Evolutionary conservation across 345 rosid genomes (phyloP).

Genomic region (Kandelia obovata): DNA sequence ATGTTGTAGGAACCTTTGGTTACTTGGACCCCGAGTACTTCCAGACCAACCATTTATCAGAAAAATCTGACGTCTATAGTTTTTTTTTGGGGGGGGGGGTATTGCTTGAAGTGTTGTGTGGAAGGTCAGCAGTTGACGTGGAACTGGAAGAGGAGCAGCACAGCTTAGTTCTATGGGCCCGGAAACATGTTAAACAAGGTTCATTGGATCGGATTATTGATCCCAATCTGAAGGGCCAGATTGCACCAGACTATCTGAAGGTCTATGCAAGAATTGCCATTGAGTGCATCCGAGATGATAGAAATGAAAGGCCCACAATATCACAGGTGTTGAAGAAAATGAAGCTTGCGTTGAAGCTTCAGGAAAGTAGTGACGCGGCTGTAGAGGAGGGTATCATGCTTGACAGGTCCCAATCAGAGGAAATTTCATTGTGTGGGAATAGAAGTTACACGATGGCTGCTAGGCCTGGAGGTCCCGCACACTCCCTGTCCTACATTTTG

Average conservation of each 20-base stretch:
- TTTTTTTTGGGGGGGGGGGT: conserved; percentile 5
- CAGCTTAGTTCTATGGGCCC: conserved; percentile 8
- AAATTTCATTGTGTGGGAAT: background rate
- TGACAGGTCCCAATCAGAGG: background rate
- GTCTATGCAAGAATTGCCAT: conserved; percentile 4
- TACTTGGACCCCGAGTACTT: conserved; percentile 16
- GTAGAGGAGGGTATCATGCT: background rate
- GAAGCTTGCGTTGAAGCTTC: conserved; percentile 13
- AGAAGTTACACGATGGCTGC: background rate
- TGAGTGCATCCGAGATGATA: conserved; percentile 2
- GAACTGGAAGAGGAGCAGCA: conserved; percentile 14
- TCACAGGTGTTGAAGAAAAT: conserved; percentile 9
- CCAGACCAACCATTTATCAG: conserved; percentile 6
- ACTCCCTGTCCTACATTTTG: conserved; percentile 10
- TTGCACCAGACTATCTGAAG: conserved; percentile 9
- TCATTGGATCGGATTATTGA: conserved; percentile 11
- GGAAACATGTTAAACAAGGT: conserved; percentile 1
- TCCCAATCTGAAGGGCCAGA: conserved; percentile 9
- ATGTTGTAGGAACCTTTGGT: conserved; percentile 15
- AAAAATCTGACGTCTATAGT: conserved; percentile 18
- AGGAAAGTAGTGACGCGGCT: background rate
- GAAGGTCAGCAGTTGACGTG: conserved; percentile 8
- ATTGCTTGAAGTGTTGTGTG: conserved; percentile 15
- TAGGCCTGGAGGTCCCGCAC: background rate
- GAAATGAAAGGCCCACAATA: conserved; percentile 10